Evolutionary conservation across 2,329 filamentous ascomycete species (phyloP).

Genomic region (Aureobasidium sp.): DNA sequence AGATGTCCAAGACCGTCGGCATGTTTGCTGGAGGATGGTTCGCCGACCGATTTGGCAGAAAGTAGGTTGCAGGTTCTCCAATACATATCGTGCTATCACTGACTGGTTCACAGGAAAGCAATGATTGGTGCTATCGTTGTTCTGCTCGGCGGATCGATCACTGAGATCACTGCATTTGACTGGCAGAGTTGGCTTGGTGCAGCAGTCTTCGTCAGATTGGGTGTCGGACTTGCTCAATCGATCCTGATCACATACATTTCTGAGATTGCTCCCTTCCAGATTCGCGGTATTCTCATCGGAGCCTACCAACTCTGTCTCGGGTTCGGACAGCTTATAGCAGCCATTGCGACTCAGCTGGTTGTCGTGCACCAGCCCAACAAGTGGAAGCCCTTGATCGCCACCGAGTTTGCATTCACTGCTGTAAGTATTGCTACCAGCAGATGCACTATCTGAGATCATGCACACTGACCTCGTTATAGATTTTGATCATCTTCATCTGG

Average conservation of each 20-base stretch:
- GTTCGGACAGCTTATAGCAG: slow-evolving; percentile 17
- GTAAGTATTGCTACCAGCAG: slow-evolving; percentile 1
- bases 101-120: slow-evolving; percentile 9
- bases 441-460: no score
- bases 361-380: slow-evolving; percentile 16
- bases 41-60: neutral
- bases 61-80: neutral
- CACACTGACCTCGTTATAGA: neutral
- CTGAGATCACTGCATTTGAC: slow-evolving; percentile 17
- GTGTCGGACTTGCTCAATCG: slow-evolving; percentile 19
- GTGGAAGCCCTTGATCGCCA: slow-evolving; percentile 18
- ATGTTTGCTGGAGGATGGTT: slow-evolving; percentile 16
- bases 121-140: slow-evolving; percentile 17
- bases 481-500: slow-evolving; percentile 17
- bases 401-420: slow-evolving; percentile 19
- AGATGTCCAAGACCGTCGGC: slow-evolving; percentile 19
- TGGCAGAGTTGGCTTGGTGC: slow-evolving; percentile 19
- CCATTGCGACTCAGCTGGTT: slow-evolving; percentile 16
- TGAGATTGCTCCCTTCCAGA: slow-evolving; percentile 19
- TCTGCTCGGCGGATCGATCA: slow-evolving; percentile 17
- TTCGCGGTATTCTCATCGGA: slow-evolving; percentile 19
- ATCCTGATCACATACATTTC: slow-evolving; percentile 19
- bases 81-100: neutral
- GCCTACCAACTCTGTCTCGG: slow-evolving; percentile 19
- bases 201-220: slow-evolving; percentile 18